Conservation (phyloP, 495 filamentous ascomycete species). For the Lophiotrema nucula region DNA sequence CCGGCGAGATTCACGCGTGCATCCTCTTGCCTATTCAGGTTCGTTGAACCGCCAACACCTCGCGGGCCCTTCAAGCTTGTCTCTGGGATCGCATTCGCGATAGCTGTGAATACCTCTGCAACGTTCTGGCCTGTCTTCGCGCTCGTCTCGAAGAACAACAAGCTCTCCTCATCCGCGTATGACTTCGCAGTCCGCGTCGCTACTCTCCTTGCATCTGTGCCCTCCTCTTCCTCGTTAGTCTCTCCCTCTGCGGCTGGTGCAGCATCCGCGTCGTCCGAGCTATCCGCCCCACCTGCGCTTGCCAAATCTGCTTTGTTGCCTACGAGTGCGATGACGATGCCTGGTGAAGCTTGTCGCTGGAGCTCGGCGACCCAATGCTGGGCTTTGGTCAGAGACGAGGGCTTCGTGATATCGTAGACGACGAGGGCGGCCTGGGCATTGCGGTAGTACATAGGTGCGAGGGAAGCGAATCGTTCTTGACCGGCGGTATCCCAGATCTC, state of each 20-base stretch:
- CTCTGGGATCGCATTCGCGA: slow-evolving; percentile 95
- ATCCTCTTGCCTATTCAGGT: slow-evolving; percentile 52
- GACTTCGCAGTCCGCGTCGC: slow-evolving; percentile 81
- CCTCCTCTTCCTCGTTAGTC: slow-evolving; percentile 49
- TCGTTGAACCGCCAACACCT: slow-evolving; percentile 50
- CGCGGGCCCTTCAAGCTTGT: slow-evolving; percentile 87
- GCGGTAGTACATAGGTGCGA: slow-evolving; percentile 99
- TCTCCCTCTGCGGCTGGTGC: slow-evolving; percentile 48
- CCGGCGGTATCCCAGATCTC: slow-evolving; percentile 99
- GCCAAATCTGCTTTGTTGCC: slow-evolving; percentile 95
- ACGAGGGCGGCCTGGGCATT: slow-evolving; percentile 98
- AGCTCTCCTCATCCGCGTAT: slow-evolving; percentile 90
- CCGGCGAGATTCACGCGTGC: slow-evolving; percentile 70
- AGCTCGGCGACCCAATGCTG: slow-evolving; percentile 99
- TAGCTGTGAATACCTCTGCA: slow-evolving; percentile 94
- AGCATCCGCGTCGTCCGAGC: slow-evolving; percentile 38
- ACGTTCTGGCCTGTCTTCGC: slow-evolving; percentile 95
- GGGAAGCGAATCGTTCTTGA: slow-evolving; percentile 94
- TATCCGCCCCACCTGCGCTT: slow-evolving; percentile 35
- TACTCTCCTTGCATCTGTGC: slow-evolving; percentile 80
- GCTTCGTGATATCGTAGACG: slow-evolving; percentile 97
- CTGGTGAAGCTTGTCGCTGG: slow-evolving; percentile 94
- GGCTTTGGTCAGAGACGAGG: slow-evolving; percentile 90
- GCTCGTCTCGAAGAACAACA: slow-evolving; percentile 96
- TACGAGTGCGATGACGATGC: slow-evolving; percentile 95